phyloP scores from a whole-genome alignment of 441 rosid species.

The Populus hybrid region DNA sequence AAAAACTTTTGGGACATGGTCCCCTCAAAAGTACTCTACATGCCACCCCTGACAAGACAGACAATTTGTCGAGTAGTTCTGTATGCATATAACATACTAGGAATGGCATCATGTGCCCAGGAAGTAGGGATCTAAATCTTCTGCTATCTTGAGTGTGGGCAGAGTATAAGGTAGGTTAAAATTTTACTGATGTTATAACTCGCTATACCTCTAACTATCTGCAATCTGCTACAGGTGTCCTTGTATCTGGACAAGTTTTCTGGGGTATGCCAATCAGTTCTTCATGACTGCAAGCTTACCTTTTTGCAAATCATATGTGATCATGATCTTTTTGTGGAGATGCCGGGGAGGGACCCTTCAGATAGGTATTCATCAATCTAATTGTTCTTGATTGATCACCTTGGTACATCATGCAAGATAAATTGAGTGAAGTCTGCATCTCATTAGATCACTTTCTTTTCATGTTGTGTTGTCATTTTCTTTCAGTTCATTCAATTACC shows the following conservation, averaged over 20 bases:
- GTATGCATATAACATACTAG: neutral
- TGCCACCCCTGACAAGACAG: neutral
- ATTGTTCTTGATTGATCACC: conserved; percentile 3
- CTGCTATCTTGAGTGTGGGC: neutral
- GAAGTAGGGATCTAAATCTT: neutral
- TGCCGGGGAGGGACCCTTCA: conserved; percentile 99
- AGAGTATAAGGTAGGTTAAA: neutral
- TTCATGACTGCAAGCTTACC: conserved; percentile 98
- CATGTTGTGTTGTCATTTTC: neutral
- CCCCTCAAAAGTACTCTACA: neutral
- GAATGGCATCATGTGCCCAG: neutral
- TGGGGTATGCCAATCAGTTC: conserved; percentile 93
- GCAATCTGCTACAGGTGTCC: conserved; percentile 65
- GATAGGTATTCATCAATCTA: conserved; percentile 60
- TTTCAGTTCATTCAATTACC: neutral
- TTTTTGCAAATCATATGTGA: conserved; percentile 95
- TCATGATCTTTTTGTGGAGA: conserved; percentile 99
- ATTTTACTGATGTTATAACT: neutral
- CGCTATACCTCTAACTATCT: neutral
- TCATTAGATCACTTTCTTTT: conserved; percentile 1
- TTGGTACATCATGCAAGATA: neutral
- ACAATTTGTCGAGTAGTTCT: neutral
- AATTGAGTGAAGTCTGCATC: neutral
- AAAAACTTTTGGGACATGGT: neutral
- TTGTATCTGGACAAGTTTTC: conserved; percentile 98